phyloP scores from a whole-genome alignment of 345 rosid species.

The Noccaea caerulescens region DNA sequence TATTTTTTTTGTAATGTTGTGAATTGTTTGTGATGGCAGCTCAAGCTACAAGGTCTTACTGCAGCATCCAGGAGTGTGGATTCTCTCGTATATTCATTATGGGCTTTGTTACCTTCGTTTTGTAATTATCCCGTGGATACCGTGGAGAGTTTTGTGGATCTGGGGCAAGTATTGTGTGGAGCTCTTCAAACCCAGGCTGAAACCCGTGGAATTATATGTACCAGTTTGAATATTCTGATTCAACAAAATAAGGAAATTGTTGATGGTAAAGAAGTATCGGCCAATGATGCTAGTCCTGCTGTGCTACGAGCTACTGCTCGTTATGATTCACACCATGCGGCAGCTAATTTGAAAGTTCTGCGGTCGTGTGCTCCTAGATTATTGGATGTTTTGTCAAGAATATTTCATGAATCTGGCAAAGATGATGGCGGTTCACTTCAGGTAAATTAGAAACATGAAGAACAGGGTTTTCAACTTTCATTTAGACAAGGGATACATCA shows the following conservation, averaged over 20 bases:
- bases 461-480: constrained; percentile 13
- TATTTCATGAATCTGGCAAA: constrained; percentile 66
- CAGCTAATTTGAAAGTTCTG: constrained; percentile 62
- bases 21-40: constrained; percentile 55
- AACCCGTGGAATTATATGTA: constrained; percentile 72
- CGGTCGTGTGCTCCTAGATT: constrained; percentile 65
- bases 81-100: constrained; percentile 73
- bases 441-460: constrained; percentile 51
- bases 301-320: constrained; percentile 54
- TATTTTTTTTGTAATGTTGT: not conserved
- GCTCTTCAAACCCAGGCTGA: constrained; percentile 66
- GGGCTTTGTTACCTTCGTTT: constrained; percentile 95
- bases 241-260: constrained; percentile 67
- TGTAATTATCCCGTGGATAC: constrained; percentile 86
- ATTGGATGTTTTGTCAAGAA: constrained; percentile 62
- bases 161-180: constrained; percentile 52
- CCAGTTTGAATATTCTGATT: constrained; percentile 69
- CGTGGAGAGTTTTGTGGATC: constrained; percentile 71
- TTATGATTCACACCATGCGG: constrained; percentile 61
- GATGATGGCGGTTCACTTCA: constrained; percentile 93
- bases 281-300: constrained; percentile 52
- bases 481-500: constrained; percentile 3
- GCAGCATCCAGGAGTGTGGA: constrained; percentile 67
- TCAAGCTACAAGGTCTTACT: constrained; percentile 70
- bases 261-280: constrained; percentile 51